Percentiles rank a stretch among this genome's conserved stretches.
These are phyloP conservation scores for Arachis monticola DNA, from an alignment of 331 rosid species.

Conservation along the genomic window DNA sequence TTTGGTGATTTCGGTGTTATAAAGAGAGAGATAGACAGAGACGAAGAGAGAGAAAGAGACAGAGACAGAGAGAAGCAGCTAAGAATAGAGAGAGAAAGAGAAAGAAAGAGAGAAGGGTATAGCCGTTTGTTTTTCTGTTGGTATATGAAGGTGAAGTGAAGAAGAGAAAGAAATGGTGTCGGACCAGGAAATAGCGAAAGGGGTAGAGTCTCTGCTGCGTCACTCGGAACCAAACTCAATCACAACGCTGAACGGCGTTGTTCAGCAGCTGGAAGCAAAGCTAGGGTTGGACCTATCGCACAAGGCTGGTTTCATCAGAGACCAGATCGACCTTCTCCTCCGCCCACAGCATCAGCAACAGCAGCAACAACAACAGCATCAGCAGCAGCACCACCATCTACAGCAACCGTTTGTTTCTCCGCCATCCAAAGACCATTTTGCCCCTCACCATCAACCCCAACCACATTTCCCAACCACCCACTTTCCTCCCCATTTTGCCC, in stretches of 20 bases:
- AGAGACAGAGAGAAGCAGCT: slow-evolving; percentile 31
- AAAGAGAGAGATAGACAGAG: slow-evolving; percentile 51
- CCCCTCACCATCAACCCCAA: slow-evolving; percentile 41
- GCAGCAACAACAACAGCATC: background rate
- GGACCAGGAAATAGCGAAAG: slow-evolving; percentile 76
- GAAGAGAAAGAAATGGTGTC: slow-evolving; percentile 59
- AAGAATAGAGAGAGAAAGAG: slow-evolving; percentile 17
- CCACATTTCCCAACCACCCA: slow-evolving; percentile 52
- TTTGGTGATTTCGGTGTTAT: slow-evolving; percentile 56
- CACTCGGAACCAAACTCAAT: slow-evolving; percentile 65
- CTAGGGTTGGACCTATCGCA: slow-evolving; percentile 73
- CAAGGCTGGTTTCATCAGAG: slow-evolving; percentile 70
- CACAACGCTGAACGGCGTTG: slow-evolving; percentile 63
- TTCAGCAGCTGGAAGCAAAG: slow-evolving; percentile 67
- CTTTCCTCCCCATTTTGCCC: slow-evolving; percentile 76
- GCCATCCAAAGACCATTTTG: slow-evolving; percentile 54
- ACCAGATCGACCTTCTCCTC: slow-evolving; percentile 79
- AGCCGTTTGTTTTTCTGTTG: slow-evolving; percentile 54
- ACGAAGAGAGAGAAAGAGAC: slow-evolving; percentile 42
- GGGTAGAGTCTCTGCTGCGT: slow-evolving; percentile 71
- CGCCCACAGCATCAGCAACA: slow-evolving; percentile 48
- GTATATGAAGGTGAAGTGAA: slow-evolving; percentile 44
- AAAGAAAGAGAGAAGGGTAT: slow-evolving; percentile 40
- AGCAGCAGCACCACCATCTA: background rate
- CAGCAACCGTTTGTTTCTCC: slow-evolving; percentile 24